phyloP scores from a whole-genome alignment of 352 stramenopile genomes.

The Phytophthora crassamura region DNA sequence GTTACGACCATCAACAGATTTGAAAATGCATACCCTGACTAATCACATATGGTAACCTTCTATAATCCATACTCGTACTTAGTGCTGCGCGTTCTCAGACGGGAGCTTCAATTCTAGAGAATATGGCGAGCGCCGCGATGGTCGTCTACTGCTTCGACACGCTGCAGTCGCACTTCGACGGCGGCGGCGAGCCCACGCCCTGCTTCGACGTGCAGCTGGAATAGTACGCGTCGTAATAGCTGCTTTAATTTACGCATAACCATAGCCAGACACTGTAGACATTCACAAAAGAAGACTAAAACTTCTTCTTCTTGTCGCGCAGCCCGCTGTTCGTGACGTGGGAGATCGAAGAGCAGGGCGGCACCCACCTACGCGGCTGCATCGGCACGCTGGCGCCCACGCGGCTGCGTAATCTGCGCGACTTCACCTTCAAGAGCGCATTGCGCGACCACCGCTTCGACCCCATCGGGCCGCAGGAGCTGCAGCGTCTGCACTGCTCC shows the following conservation, averaged over 20 bases:
- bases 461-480: constrained; percentile 71
- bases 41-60: too few species aligned
- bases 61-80: too few species aligned
- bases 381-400: constrained; percentile 82
- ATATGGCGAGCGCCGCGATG: constrained; percentile 82
- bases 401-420: constrained; percentile 66
- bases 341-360: constrained; percentile 71
- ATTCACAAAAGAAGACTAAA: neutral
- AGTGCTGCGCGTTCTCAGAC: too few species aligned
- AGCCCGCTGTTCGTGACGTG: constrained; percentile 88
- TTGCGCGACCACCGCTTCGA: constrained; percentile 81
- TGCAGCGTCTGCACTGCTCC: constrained; percentile 73
- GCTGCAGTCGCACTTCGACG: constrained; percentile 73
- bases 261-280: too few species aligned
- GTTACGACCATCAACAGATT: too few species aligned
- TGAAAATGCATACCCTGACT: too few species aligned
- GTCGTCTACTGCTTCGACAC: constrained; percentile 89
- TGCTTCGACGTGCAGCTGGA: constrained; percentile 63
- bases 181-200: constrained; percentile 52
- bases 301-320: neutral
- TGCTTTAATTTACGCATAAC: neutral
- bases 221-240: constrained; percentile 41
- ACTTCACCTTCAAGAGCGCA: constrained; percentile 87
- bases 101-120: neutral
- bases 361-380: constrained; percentile 67